A percentile compares a stretch with the other conserved stretches of the same genome.
Conservation (phyloP, 768 basidiomycete genomes). For the Candolleomyces efflorescens region DNA sequence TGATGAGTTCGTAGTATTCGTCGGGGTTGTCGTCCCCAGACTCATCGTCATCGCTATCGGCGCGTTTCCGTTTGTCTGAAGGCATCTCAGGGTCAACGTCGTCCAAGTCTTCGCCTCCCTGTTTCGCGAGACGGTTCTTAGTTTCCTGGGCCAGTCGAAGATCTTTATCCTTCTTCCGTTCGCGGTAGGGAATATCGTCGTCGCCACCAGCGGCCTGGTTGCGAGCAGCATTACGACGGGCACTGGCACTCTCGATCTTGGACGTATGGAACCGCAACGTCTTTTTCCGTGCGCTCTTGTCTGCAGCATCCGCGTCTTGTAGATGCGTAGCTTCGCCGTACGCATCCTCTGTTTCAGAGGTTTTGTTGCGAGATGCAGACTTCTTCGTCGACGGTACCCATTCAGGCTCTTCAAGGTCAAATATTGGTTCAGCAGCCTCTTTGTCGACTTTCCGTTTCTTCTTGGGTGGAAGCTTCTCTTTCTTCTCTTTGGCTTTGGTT, state of each 20-base stretch:
- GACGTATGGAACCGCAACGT: constrained; percentile 91
- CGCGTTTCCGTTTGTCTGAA: constrained; percentile 30
- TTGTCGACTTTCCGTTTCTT: constrained; percentile 53
- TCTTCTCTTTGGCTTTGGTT: not conserved
- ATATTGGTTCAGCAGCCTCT: constrained; percentile 34
- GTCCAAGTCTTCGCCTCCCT: constrained; percentile 67
- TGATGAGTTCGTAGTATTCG: constrained; percentile 91
- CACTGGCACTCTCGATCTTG: constrained; percentile 79
- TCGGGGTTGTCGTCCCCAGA: constrained; percentile 49
- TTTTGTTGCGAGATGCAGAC: constrained; percentile 19
- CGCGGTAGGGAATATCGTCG: constrained; percentile 90
- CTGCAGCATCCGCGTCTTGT: constrained; percentile 66
- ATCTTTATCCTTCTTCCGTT: constrained; percentile 63
- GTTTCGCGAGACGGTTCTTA: constrained; percentile 37
- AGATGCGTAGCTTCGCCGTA: constrained; percentile 77
- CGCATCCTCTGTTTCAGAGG: constrained; percentile 37
- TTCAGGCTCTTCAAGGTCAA: constrained; percentile 79
- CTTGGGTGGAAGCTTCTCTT: constrained; percentile 38
- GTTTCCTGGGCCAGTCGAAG: constrained; percentile 51
- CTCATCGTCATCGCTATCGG: constrained; percentile 34
- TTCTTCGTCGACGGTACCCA: constrained; percentile 44
- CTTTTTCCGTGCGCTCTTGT: constrained; percentile 79
- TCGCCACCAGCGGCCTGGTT: constrained; percentile 77
- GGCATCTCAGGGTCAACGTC: constrained; percentile 29
- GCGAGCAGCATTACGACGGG: constrained; percentile 71